Conservation (phyloP, 2,329 filamentous ascomycete genomes). For the Tolypocladium nubicola region DNA sequence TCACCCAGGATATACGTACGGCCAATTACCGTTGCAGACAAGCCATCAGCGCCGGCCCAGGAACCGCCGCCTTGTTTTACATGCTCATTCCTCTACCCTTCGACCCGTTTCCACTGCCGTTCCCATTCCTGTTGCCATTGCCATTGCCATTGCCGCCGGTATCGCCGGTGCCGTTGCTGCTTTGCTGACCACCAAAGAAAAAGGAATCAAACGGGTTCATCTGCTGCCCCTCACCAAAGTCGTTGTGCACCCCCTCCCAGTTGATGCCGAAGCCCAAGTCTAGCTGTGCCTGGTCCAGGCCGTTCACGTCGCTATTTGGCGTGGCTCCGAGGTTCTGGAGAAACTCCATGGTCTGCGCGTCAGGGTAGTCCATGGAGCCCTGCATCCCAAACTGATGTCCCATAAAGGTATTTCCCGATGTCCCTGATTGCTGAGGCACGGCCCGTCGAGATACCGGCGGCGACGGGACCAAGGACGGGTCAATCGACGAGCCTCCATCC, state of each 20-base stretch:
- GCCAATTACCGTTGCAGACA: background rate
- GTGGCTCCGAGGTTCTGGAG: constrained; percentile 32
- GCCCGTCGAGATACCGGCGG: constrained; percentile 27
- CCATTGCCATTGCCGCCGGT: background rate
- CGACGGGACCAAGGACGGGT: constrained; percentile 35
- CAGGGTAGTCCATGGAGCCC: constrained; percentile 28
- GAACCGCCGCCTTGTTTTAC: background rate
- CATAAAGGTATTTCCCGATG: constrained; percentile 17
- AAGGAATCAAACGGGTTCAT: constrained; percentile 64
- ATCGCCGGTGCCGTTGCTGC: constrained; percentile 12
- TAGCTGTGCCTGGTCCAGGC: constrained; percentile 36
- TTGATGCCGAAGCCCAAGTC: constrained; percentile 59
- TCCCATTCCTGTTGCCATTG: background rate
- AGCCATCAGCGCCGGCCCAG: background rate
- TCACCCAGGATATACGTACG: background rate
- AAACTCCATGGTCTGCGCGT: constrained; percentile 44
- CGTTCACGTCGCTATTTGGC: constrained; percentile 19
- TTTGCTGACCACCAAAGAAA: constrained; percentile 51
- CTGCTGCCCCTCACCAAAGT: constrained; percentile 50
- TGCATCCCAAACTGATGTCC: constrained; percentile 22
- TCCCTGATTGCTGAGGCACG: constrained; percentile 20
- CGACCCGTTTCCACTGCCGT: background rate
- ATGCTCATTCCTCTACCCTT: background rate
- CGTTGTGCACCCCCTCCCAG: constrained; percentile 52
- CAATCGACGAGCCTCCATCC: constrained; percentile 18